Conservation (phyloP, 2,329 filamentous ascomycete species). For the Ophiostoma sp. region DNA sequence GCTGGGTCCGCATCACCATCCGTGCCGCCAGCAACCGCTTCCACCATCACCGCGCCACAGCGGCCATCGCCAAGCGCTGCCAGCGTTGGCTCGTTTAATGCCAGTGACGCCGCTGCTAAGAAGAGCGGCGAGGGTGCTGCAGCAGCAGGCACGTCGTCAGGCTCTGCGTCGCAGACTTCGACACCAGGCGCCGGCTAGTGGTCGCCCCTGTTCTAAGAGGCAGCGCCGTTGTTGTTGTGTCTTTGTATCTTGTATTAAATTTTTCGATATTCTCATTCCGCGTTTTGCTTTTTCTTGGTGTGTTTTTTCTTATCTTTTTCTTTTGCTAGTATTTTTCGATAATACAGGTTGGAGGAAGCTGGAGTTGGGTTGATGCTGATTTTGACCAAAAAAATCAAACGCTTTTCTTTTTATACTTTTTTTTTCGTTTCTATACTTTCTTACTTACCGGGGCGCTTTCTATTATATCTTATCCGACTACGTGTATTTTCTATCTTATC, state of each 20-base stretch:
- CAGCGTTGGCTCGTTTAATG: neutral
- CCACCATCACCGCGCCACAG: conserved; percentile 5
- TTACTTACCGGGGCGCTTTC: neutral
- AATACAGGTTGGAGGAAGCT: conserved; percentile 17
- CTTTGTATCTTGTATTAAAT: neutral
- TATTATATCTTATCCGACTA: neutral
- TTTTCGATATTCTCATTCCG: conserved; percentile 19
- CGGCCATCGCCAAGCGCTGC: neutral
- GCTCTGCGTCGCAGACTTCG: conserved; percentile 16
- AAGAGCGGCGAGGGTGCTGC: neutral
- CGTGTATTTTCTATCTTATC: neutral
- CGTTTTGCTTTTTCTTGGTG: neutral
- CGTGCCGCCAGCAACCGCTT: neutral
- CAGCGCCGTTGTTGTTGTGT: neutral
- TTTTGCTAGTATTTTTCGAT: conserved; percentile 13
- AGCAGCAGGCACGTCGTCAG: neutral
- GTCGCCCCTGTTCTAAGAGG: neutral
- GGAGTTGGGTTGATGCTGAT: conserved; percentile 18
- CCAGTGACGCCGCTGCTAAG: neutral
- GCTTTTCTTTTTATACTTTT: no score
- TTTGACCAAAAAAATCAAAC: conserved; percentile 16
- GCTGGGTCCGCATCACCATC: neutral
- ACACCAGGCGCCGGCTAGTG: neutral
- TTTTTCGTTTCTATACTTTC: neutral
- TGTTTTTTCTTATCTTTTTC: neutral